Conservation (phyloP, 805 yeast species). For the Saturnispora saitoi region DNA sequence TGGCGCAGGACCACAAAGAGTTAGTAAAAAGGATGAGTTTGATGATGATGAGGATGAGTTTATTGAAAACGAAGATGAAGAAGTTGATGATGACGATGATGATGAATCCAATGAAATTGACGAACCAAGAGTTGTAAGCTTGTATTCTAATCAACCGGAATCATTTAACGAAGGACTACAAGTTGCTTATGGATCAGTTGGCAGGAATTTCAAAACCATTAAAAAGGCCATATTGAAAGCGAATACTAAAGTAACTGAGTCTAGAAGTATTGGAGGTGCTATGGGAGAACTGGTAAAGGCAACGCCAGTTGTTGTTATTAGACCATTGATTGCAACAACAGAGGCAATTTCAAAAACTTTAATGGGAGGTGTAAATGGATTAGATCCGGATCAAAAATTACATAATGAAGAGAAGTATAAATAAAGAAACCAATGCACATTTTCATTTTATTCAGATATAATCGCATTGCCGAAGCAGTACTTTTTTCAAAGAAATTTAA, state of each 20-base stretch:
- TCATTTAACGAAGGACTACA: constrained; percentile 62
- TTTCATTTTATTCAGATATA: too few species aligned
- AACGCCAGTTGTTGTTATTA: constrained; percentile 68
- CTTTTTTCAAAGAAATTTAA: too few species aligned
- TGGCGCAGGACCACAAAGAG: constrained; percentile 48
- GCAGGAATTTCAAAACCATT: constrained; percentile 58
- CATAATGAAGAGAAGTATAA: constrained; percentile 62
- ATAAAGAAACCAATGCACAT: too few species aligned
- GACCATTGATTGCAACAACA: constrained; percentile 89
- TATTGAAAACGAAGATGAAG: constrained; percentile 23
- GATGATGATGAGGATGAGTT: constrained; percentile 22
- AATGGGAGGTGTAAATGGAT: constrained; percentile 73
- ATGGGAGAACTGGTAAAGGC: constrained; percentile 60
- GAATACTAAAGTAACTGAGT: constrained; percentile 51
- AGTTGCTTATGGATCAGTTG: constrained; percentile 67
- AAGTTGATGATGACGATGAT: constrained; percentile 21
- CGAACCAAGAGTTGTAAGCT: constrained; percentile 39
- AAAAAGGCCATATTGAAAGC: constrained; percentile 53
- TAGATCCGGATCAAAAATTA: constrained; percentile 55
- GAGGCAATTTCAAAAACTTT: constrained; percentile 79
- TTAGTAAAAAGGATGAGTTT: constrained; percentile 2
- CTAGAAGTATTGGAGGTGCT: constrained; percentile 59
- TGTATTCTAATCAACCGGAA: constrained; percentile 79
- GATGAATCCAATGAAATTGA: constrained; percentile 22
- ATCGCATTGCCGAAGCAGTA: too few species aligned